Percentiles rank a stretch among this genome's conserved stretches.
phyloP scores from a whole-genome alignment of 176 grass and related monocot genomes.

The Oryza officinalis region DNA sequence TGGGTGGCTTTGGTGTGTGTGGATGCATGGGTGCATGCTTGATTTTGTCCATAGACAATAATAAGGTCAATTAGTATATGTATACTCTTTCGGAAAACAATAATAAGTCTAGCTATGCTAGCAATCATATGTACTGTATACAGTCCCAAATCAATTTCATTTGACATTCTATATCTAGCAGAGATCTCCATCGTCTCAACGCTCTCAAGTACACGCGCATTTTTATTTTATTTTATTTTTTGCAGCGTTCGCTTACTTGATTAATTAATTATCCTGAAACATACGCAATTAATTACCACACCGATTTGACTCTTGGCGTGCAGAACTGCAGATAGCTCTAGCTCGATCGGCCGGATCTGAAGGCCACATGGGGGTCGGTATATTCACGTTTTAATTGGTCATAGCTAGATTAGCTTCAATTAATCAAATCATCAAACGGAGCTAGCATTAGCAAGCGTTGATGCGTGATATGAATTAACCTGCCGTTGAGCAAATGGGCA shows the following conservation, averaged over 20 bases:
- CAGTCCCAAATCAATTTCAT: background rate
- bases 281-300: conserved; percentile 19
- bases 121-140: background rate
- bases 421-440: background rate
- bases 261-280: background rate
- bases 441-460: background rate
- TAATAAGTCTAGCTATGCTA: background rate
- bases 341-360: background rate
- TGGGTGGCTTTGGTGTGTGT: conserved; percentile 3
- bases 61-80: conserved; percentile 12
- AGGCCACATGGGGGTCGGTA: background rate
- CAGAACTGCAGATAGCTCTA: background rate
- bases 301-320: conserved; percentile 23
- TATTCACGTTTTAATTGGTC: background rate
- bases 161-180: conserved; percentile 8
- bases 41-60: conserved; percentile 38
- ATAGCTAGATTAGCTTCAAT: background rate
- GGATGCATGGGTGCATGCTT: conserved; percentile 26
- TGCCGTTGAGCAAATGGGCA: no score
- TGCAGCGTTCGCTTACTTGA: background rate
- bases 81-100: background rate
- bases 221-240: no score
- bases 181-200: conserved; percentile 4
- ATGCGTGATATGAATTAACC: background rate
- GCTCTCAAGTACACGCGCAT: background rate